Evolutionary conservation across 805 yeast species (phyloP).

Genomic region (Spathaspora boniae): DNA sequence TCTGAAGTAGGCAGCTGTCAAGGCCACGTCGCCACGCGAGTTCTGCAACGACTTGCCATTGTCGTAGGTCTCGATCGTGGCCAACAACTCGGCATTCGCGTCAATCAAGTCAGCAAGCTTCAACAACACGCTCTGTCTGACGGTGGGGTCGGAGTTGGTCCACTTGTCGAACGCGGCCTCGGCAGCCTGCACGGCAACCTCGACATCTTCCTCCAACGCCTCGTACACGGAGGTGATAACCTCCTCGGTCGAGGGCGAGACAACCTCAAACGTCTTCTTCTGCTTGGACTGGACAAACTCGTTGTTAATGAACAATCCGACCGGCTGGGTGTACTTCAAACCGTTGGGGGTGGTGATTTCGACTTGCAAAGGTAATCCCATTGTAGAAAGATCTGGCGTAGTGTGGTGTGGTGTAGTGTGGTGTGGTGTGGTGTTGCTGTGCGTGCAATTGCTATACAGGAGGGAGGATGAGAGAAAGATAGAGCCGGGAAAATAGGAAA

Average conservation of each 20-base stretch:
- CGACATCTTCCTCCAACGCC: slow-evolving; percentile 76
- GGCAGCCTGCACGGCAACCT: slow-evolving; percentile 84
- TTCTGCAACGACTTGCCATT: slow-evolving; percentile 79
- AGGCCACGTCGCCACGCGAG: slow-evolving; percentile 72
- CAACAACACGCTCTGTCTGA: slow-evolving; percentile 58
- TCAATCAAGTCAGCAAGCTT: slow-evolving; percentile 80
- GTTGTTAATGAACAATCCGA: slow-evolving; percentile 86
- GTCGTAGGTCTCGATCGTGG: slow-evolving; percentile 81
- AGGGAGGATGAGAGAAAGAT: slow-evolving; percentile 1
- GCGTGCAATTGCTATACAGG: neutral
- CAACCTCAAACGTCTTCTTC: slow-evolving; percentile 56
- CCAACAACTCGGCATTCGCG: slow-evolving; percentile 63
- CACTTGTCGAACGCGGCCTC: slow-evolving; percentile 69
- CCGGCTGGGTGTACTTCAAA: slow-evolving; percentile 68
- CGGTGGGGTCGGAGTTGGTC: slow-evolving; percentile 66
- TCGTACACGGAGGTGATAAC: slow-evolving; percentile 66
- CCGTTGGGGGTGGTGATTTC: slow-evolving; percentile 70
- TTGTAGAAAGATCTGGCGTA: neutral
- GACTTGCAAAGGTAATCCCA: slow-evolving; percentile 35
- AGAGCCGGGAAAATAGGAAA: neutral
- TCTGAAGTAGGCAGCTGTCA: slow-evolving; percentile 67
- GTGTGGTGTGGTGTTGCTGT: neutral
- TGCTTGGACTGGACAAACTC: slow-evolving; percentile 63
- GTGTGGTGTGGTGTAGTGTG: neutral
- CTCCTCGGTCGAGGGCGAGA: slow-evolving; percentile 70